A percentile compares a stretch with the other conserved stretches of the same genome.
Conservation (phyloP, 2,329 filamentous ascomycete species). For the Alternaria infectoria region DNA sequence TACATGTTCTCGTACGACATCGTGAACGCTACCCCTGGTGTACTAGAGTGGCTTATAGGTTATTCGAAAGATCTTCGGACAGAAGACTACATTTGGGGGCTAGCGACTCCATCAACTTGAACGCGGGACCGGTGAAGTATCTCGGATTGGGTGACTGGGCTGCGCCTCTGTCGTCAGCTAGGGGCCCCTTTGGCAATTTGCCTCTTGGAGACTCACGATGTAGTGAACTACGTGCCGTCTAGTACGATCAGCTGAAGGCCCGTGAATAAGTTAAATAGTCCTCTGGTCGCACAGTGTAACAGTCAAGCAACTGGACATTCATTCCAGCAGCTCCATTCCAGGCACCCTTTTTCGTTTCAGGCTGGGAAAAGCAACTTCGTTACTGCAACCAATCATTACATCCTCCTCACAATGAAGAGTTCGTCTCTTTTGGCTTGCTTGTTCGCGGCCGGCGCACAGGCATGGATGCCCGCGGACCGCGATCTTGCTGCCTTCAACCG, state of each 20-base stretch:
- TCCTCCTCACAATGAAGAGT: background rate
- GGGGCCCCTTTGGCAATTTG: background rate
- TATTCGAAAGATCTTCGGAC: background rate
- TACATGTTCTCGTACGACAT: background rate
- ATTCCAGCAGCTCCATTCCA: background rate
- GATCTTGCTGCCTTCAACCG: constrained; percentile 9
- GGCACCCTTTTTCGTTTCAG: background rate
- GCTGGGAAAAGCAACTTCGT: background rate
- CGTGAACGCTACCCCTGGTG: background rate
- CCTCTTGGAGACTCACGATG: background rate
- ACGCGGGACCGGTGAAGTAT: background rate
- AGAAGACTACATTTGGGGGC: background rate
- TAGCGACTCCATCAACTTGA: background rate
- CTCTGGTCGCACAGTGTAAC: background rate
- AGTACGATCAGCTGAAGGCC: background rate
- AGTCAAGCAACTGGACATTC: background rate
- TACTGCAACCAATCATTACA: background rate
- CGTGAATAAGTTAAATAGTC: background rate
- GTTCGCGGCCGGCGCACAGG: constrained; percentile 9
- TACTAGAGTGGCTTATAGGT: background rate
- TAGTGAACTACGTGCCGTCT: background rate
- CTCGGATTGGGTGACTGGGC: background rate
- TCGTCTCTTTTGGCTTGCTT: constrained; percentile 2
- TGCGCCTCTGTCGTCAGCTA: background rate
- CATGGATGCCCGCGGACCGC: constrained; percentile 11